A percentile compares a stretch with the other conserved stretches of the same genome.
These are phyloP conservation scores for Stachybotrys chartarum DNA, from an alignment of 2,329 filamentous ascomycete genomes.

Conservation along the genomic window DNA sequence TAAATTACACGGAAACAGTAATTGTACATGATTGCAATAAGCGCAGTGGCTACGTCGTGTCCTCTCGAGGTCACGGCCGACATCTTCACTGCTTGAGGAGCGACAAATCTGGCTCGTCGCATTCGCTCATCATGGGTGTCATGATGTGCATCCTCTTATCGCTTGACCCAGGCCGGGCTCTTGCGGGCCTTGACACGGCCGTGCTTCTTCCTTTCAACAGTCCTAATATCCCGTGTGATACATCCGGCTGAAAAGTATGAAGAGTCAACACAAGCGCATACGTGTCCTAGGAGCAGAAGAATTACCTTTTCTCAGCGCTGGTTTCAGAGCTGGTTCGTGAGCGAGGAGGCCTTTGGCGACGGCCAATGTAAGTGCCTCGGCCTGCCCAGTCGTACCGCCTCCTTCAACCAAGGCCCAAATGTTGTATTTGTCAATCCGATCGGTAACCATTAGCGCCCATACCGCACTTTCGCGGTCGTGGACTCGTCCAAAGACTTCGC, in stretches of 20 bases:
- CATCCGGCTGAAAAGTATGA: constrained; percentile 65
- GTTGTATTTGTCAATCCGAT: constrained; percentile 92
- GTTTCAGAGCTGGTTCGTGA: constrained; percentile 89
- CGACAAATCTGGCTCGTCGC: constrained; percentile 7
- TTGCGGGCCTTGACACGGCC: constrained; percentile 96
- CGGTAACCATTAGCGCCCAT: constrained; percentile 80
- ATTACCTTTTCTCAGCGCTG: constrained; percentile 81
- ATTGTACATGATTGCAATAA: constrained; percentile 11
- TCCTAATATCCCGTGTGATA: constrained; percentile 83
- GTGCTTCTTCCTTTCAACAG: constrained; percentile 96
- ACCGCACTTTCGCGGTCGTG: constrained; percentile 93
- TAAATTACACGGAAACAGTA: constrained; percentile 4
- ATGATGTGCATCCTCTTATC: constrained; percentile 30
- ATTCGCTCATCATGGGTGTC: background rate
- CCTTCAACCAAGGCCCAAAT: constrained; percentile 80
- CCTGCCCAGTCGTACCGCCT: constrained; percentile 90
- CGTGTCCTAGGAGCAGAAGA: constrained; percentile 1
- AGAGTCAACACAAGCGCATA: background rate
- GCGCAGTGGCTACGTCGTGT: background rate
- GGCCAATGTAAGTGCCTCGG: constrained; percentile 86
- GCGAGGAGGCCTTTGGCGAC: constrained; percentile 81
- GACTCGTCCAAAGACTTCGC: constrained; percentile 73
- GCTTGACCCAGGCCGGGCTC: constrained; percentile 97
- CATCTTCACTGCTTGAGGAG: background rate
- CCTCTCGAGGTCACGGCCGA: background rate